Base-by-base conservation (phyloP, 371 early-diverging fungal species). In the Mucor circinelloides region DNA sequence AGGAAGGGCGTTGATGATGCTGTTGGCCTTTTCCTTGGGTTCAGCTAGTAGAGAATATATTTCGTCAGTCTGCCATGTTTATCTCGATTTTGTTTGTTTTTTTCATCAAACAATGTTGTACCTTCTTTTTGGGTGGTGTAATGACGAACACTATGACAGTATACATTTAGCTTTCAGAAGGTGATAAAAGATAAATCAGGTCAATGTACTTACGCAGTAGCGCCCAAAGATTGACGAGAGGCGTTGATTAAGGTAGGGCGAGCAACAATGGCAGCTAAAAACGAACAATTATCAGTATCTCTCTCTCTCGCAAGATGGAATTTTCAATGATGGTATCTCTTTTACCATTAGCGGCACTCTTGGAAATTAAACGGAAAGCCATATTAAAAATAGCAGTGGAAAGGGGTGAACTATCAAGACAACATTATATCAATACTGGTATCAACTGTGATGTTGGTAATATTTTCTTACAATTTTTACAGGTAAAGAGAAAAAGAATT, bases 1-100 rank as follows among this genome's bases (percentile, higher is more conserved):
- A 65, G 98, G 98, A 77, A 97, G 91, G 42, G 91, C 79, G 74
- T 94, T 93, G 76, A 98, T 90, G 73, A 97, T 87, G 82, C 93
- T 89, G 75, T 85, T 83, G 60, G 97, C 95, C 85, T 93, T 92
- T 54, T 85, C 77, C 73, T 83, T 80, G 68, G 91, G 88, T 23
- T 85, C 87, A 27, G 58, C 71, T 73, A 66, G 36, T 23, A 67
- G 48, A 66, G 21, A n/a, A 50, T 48, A 30, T 48, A 19, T 21
- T 58, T 52, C 52, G 32, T 50, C 50, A 30, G 17, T 50, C 27
- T 34, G 17, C 15, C 46, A 46, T 44, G n/a, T 19, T 25, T 8
- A 0, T 42, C 55, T 60, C 7, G 17, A 55, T 36, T 38, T 40
- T 28, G 17, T 28, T 21, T 46, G 13, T 1, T 27, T 28, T 12